phyloP scores from a whole-genome alignment of 352 stramenopile species.

The Blastocystis sp. region DNA sequence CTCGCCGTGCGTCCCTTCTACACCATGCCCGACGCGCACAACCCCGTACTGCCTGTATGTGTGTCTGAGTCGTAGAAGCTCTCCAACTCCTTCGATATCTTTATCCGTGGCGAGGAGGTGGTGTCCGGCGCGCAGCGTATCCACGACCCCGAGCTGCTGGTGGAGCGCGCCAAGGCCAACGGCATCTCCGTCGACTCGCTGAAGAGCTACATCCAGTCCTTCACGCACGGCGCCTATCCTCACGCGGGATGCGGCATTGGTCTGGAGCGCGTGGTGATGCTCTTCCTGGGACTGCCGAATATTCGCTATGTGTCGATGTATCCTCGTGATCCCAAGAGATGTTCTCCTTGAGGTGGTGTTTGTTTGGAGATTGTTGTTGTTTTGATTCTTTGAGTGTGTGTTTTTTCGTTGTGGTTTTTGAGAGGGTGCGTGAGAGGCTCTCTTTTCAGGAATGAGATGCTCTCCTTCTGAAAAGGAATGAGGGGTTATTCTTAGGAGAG shows the following conservation, averaged over 20 bases:
- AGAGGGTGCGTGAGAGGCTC: too few relatives aligned
- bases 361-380: neutral
- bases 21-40: conserved; percentile 94
- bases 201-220: conserved; percentile 90
- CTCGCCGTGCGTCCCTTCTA: conserved; percentile 97
- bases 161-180: conserved; percentile 82
- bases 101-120: conserved; percentile 99
- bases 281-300: conserved; percentile 96
- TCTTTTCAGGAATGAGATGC: too few relatives aligned
- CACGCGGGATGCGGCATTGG: conserved; percentile 96
- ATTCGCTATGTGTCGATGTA: conserved; percentile 98
- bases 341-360: conserved; percentile 75
- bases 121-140: conserved; percentile 97
- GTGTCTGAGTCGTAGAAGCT: conserved; percentile 77
- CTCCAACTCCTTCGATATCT: conserved; percentile 98
- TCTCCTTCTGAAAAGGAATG: too few relatives aligned
- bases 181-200: conserved; percentile 84
- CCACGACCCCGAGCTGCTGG: conserved; percentile 90
- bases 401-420: too few relatives aligned
- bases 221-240: conserved; percentile 93
- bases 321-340: conserved; percentile 87
- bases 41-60: conserved; percentile 74
- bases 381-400: too few relatives aligned
- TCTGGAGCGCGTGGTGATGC: conserved; percentile 96
- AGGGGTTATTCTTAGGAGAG: too few relatives aligned